Conservation (phyloP, 2,329 filamentous ascomycete species). For the Diaporthe sp. region DNA sequence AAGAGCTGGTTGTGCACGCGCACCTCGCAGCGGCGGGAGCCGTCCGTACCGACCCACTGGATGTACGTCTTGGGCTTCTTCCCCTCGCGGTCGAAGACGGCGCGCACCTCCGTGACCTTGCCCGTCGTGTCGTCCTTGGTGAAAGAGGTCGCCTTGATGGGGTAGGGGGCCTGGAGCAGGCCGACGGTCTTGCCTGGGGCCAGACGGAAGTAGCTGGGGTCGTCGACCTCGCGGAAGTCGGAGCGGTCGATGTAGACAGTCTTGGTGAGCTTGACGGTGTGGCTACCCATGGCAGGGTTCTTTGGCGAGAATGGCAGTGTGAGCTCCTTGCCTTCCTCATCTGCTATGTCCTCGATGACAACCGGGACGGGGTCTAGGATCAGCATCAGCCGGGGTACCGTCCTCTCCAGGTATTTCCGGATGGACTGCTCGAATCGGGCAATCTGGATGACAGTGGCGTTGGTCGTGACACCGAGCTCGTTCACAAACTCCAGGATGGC, state of each 20-base stretch:
- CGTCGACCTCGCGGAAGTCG: constrained; percentile 76
- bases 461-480: constrained; percentile 90
- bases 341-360: constrained; percentile 81
- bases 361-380: constrained; percentile 88
- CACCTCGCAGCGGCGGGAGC: constrained; percentile 34
- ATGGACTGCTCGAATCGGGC: constrained; percentile 87
- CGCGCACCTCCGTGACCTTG: constrained; percentile 44
- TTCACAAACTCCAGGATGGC: constrained; percentile 91
- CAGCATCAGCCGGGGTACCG: constrained; percentile 89
- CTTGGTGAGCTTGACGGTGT: constrained; percentile 63
- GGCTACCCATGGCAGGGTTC: constrained; percentile 45
- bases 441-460: constrained; percentile 82
- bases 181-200: constrained; percentile 76
- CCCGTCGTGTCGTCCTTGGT: constrained; percentile 67
- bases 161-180: constrained; percentile 71
- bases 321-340: constrained; percentile 70
- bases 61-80: constrained; percentile 60
- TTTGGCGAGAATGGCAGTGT: constrained; percentile 72
- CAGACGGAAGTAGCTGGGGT: constrained; percentile 76
- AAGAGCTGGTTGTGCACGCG: constrained; percentile 35
- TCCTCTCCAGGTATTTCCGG: constrained; percentile 86
- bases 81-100: constrained; percentile 31
- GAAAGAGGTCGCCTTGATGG: constrained; percentile 72
- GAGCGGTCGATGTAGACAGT: constrained; percentile 76
- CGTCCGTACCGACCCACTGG: constrained; percentile 66